Percentiles rank a stretch among this genome's conserved stretches.
Evolutionary conservation across 75 land plant species (phyloP).

Genomic region (Sequoia sempervirens): DNA sequence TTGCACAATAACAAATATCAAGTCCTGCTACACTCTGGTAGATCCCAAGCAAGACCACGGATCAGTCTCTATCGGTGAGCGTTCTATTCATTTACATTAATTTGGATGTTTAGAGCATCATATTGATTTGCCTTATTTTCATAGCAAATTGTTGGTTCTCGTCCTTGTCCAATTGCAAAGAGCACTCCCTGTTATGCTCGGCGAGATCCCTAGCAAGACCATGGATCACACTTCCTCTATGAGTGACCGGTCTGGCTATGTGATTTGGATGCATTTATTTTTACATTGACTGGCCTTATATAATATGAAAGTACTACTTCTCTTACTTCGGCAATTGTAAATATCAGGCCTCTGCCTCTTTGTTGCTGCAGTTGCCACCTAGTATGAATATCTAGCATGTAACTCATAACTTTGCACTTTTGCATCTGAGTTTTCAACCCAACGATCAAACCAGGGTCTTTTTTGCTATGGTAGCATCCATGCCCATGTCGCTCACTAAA

Average conservation of each 20-base stretch:
- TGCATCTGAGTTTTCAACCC: not conserved
- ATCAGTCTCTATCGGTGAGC: slow-evolving; percentile 50
- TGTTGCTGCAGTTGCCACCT: not conserved
- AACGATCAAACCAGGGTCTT: not conserved
- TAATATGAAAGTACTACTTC: not conserved
- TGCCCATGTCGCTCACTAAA: not conserved
- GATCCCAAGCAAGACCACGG: slow-evolving; percentile 60
- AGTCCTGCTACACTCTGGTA: slow-evolving; percentile 18
- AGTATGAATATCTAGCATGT: not conserved
- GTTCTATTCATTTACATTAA: slow-evolving; percentile 57
- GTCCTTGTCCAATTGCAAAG: not conserved
- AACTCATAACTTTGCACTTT: not conserved
- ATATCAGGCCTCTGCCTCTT: not conserved
- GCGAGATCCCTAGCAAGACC: slow-evolving; percentile 23
- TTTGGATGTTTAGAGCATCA: not conserved
- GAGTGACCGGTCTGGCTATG: not conserved
- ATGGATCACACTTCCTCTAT: not conserved
- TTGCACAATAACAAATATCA: not conserved
- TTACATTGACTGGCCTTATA: not conserved
- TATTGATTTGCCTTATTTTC: not conserved
- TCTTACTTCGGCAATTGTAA: too few species aligned
- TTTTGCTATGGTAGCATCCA: not conserved
- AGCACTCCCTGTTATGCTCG: slow-evolving; percentile 3
- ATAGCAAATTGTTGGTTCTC: not conserved
- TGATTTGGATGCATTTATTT: not conserved